Conservation (phyloP, 177 flowering plant species). For the Telopea speciosissima region DNA sequence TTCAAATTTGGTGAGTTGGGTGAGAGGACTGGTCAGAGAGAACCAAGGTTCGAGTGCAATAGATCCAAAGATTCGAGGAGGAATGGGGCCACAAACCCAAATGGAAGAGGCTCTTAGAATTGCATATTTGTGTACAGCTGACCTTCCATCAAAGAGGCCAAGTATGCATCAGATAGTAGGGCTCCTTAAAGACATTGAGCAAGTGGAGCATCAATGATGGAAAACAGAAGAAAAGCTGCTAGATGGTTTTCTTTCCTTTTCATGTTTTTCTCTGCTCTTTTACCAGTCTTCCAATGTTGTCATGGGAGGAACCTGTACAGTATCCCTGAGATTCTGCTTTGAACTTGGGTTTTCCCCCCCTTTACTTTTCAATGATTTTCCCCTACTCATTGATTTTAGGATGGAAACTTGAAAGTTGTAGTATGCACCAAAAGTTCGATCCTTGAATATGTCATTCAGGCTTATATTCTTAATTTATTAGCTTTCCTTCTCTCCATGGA, state of each 20-base stretch:
- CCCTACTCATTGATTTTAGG: background rate
- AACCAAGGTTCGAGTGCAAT: conserved; percentile 48
- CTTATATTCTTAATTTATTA: background rate
- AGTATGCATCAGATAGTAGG: conserved; percentile 96
- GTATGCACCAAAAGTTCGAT: conserved; percentile 6
- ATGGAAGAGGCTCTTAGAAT: conserved; percentile 84
- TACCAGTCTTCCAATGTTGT: conserved; percentile 7
- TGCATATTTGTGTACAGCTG: conserved; percentile 91
- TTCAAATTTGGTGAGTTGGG: conserved; percentile 64
- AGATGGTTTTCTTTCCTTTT: background rate
- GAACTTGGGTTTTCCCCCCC: background rate
- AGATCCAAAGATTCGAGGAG: conserved; percentile 59
- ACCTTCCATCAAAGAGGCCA: conserved; percentile 75
- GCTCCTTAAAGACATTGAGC: conserved; percentile 81
- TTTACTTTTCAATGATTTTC: conserved; percentile 4
- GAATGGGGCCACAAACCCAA: conserved; percentile 47
- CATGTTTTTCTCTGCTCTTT: background rate
- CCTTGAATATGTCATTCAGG: background rate
- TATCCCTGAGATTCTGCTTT: conserved; percentile 1
- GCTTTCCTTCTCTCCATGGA: background rate
- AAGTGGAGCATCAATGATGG: conserved; percentile 24
- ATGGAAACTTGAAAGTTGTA: conserved; percentile 7
- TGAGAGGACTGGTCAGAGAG: conserved; percentile 58
- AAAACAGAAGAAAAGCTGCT: background rate
- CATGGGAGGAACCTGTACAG: conserved; percentile 21